Evolutionary conservation across 345 rosid species (phyloP).

Genomic region (Gossypium bickii): DNA sequence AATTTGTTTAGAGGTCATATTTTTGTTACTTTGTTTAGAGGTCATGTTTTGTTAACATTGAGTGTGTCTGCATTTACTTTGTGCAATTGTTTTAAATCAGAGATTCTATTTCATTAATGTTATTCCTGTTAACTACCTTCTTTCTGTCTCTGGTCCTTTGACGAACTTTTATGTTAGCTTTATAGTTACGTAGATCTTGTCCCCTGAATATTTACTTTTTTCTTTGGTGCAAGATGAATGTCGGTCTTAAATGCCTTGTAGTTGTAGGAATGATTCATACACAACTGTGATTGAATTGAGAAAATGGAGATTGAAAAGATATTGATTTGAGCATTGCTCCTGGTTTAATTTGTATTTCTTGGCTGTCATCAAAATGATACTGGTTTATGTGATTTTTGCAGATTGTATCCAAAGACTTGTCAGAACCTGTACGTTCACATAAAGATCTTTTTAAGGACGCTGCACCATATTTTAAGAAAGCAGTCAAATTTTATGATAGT

Average conservation of each 20-base stretch:
- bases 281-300: not conserved
- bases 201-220: not conserved
- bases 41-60: not conserved
- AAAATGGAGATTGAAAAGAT: not conserved
- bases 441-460: not conserved
- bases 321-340: not conserved
- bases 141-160: too few species aligned
- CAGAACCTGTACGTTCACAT: conserved; percentile 96
- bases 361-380: conserved; percentile 7
- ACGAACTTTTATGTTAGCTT: not conserved
- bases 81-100: too few species aligned
- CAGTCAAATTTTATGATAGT: not conserved
- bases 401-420: conserved; percentile 93
- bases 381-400: conserved; percentile 33
- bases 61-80: not conserved
- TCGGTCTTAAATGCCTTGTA: not conserved
- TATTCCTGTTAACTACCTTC: too few species aligned
- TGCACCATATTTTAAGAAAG: conserved; percentile 4
- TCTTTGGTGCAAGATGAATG: not conserved
- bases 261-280: not conserved
- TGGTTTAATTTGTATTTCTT: conserved; percentile 7
- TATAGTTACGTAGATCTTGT: not conserved
- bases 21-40: not conserved
- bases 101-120: too few species aligned
- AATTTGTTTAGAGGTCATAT: not conserved